Base-by-base conservation (phyloP, 768 basidiomycete genomes). In the Suillus lakei region DNA sequence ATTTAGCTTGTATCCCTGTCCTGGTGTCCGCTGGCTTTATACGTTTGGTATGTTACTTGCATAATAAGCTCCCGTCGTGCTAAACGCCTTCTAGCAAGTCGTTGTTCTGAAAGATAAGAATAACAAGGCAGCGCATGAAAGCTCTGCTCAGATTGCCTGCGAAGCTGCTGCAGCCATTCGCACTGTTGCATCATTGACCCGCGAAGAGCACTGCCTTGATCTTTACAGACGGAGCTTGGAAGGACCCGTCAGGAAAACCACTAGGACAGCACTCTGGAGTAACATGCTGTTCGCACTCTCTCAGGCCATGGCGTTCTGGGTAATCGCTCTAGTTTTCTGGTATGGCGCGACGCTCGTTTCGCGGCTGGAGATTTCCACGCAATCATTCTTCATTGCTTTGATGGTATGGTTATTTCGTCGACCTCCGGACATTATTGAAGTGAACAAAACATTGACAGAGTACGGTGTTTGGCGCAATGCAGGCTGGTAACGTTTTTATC, bases 91-190 rank as follows among this genome's bases (percentile, higher is more conserved):
- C 30, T 59, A 90, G 83, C 89, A 86, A 38, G 91, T 97, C 48
- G 94, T 98, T 66, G 92, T 95, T 1, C 80, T 96, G 67, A 97
- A 96, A 75, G 95, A 93, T 71, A 85, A 91, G 72, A 76, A 81
- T 66, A 95, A 94, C 82, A 94, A 93, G 78, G 83, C 83, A 69
- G 81, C 89, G 0, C 93, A 98, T 72, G 92, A 90, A 70, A 77
- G 76, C 9, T 93, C 92, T 30, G 93, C 96, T 7, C 95, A 97
- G 65, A 74, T 96, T n/a, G 96, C 96, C 44, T 96, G 95, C 69
- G 96, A 98, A 76, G 94, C 95, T 36, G 93, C 95, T 36, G 91
- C 85, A 7, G 85, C 96, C 13, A 96, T 98, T 69, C 86, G 93
- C 41, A 98, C 96, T 1, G 95, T 98, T 39, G 95, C 95, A 10